Evolutionary conservation across 2,329 filamentous ascomycete genomes (phyloP).

Genomic region (Sclerotinia minor): DNA sequence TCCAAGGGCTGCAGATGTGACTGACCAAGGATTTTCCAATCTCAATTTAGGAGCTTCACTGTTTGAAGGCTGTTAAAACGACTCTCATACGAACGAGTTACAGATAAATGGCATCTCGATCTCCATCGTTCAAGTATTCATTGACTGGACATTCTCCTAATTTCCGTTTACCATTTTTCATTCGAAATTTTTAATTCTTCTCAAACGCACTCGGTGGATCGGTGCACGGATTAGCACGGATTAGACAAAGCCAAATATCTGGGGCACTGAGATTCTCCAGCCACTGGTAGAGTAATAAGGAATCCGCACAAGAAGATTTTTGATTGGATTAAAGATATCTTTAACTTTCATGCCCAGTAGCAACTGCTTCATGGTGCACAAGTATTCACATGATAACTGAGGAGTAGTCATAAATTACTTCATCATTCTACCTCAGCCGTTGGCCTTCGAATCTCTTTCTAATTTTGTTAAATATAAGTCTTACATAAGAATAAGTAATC

Average conservation of each 20-base stretch:
- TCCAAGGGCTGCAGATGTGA: neutral
- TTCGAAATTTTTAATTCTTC: neutral
- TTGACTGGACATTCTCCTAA: neutral
- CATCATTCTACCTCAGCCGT: neutral
- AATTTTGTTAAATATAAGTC: neutral
- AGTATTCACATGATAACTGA: neutral
- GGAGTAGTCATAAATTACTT: neutral
- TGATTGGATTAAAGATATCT: neutral
- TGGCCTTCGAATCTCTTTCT: neutral
- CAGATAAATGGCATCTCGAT: neutral
- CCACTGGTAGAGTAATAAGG: neutral
- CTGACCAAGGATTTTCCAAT: neutral
- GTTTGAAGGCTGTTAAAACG: neutral
- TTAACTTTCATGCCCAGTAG: neutral
- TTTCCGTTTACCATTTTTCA: neutral
- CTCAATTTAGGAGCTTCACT: neutral
- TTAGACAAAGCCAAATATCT: neutral
- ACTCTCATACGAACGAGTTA: neutral
- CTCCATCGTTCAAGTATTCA: neutral
- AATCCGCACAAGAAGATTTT: neutral
- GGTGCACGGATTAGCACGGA: neutral
- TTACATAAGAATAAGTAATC: neutral
- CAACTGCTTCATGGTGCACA: neutral
- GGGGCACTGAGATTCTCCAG: neutral
- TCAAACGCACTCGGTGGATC: slow-evolving; percentile 13